phyloP scores from a whole-genome alignment of 1,284 basidiomycete genomes.

The Pascua sp. region DNA sequence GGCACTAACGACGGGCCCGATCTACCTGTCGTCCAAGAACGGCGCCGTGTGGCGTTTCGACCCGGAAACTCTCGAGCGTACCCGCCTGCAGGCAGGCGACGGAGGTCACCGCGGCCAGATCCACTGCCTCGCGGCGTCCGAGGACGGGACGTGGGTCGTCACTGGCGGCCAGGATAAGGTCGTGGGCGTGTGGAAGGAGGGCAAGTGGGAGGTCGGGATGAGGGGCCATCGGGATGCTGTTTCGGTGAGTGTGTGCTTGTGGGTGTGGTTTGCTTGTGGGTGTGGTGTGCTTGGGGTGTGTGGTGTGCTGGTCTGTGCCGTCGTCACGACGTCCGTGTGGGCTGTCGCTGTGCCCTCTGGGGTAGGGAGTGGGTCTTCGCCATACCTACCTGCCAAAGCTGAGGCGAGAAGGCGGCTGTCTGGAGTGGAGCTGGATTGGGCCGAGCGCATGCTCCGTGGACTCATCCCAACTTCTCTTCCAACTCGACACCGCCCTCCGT shows the following conservation, averaged over 20 bases:
- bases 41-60: conserved; percentile 75
- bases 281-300: no score
- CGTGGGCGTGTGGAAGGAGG: conserved; percentile 72
- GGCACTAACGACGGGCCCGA: conserved; percentile 9
- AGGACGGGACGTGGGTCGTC: conserved; percentile 78
- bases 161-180: conserved; percentile 80
- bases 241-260: conserved; percentile 59
- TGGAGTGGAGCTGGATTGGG: no score
- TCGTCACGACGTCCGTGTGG: no score
- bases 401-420: no score
- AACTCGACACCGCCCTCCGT: no score
- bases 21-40: conserved; percentile 70
- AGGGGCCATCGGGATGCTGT: conserved; percentile 80
- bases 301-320: no score
- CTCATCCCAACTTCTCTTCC: no score
- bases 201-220: conserved; percentile 71
- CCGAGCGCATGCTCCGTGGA: no score
- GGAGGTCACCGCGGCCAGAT: conserved; percentile 85
- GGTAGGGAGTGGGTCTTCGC: no score
- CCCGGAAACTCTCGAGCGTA: conserved; percentile 25
- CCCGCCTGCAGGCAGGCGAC: conserved; percentile 39
- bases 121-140: conserved; percentile 73
- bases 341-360: no score
- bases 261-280: neutral
- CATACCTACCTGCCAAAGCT: no score